Evolutionary conservation across 305 asterid species (phyloP).

Genomic region (Solanum hybrid): DNA sequence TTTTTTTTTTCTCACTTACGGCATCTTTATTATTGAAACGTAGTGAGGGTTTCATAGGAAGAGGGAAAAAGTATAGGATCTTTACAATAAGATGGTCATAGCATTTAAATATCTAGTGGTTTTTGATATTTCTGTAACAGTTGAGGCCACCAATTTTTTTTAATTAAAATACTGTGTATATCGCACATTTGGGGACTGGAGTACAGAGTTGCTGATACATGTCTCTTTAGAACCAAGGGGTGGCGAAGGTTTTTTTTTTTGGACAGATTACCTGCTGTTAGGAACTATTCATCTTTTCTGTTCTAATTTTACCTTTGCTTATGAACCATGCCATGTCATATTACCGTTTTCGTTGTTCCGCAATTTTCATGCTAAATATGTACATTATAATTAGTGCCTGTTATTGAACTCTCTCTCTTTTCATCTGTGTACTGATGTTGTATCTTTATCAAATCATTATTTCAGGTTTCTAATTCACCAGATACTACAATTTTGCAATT

Average conservation of each 20-base stretch:
- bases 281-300: background rate
- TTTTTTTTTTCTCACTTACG: background rate
- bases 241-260: background rate
- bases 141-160: background rate
- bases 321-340: background rate
- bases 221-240: background rate
- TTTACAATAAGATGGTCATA: background rate
- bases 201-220: background rate
- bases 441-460: background rate
- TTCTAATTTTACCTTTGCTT: background rate
- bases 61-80: background rate
- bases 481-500: conserved; percentile 25
- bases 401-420: background rate
- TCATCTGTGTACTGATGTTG: background rate
- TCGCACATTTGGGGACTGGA: background rate
- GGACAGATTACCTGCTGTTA: background rate
- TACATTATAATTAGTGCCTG: background rate
- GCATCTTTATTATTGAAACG: background rate
- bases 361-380: background rate
- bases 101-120: background rate
- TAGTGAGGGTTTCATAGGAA: background rate
- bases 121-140: background rate
- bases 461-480: conserved; percentile 46
- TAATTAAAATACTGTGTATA: background rate
- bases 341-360: background rate